phyloP scores from a whole-genome alignment of 2,329 filamentous ascomycete genomes.

The Nemania sp. region DNA sequence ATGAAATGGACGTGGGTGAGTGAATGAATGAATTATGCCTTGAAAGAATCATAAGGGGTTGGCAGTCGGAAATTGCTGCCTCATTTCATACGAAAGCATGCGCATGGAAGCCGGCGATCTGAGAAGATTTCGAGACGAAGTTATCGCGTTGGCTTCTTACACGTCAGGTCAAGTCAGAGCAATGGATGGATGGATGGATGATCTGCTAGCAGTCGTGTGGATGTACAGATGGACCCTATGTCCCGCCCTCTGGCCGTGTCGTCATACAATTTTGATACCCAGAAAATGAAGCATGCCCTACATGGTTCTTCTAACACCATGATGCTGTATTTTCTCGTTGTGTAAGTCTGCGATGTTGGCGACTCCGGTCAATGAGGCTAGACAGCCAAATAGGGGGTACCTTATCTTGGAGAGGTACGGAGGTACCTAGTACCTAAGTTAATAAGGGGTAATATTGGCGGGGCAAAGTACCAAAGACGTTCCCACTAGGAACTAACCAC shows the following conservation, averaged over 20 bases:
- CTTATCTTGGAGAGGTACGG: too few relatives aligned
- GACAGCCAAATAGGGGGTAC: too few relatives aligned
- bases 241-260: neutral
- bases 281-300: neutral
- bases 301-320: neutral
- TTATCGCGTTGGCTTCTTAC: neutral
- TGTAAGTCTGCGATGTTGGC: too few relatives aligned
- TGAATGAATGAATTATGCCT: neutral
- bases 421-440: too few relatives aligned
- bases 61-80: too few relatives aligned
- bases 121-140: neutral
- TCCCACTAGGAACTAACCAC: too few relatives aligned
- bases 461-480: too few relatives aligned
- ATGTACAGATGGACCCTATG: neutral
- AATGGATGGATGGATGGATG: neutral
- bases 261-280: conserved; percentile 15
- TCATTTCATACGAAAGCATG: neutral
- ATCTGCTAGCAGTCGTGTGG: neutral
- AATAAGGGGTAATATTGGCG: too few relatives aligned
- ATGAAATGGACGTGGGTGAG: conserved; percentile 11
- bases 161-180: neutral
- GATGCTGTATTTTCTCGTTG: neutral
- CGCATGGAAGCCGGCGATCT: neutral
- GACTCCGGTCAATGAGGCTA: too few relatives aligned
- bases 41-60: neutral